Conservation (phyloP, 192 early-diverging fungal genomes). For the Mortierella claussenii region DNA sequence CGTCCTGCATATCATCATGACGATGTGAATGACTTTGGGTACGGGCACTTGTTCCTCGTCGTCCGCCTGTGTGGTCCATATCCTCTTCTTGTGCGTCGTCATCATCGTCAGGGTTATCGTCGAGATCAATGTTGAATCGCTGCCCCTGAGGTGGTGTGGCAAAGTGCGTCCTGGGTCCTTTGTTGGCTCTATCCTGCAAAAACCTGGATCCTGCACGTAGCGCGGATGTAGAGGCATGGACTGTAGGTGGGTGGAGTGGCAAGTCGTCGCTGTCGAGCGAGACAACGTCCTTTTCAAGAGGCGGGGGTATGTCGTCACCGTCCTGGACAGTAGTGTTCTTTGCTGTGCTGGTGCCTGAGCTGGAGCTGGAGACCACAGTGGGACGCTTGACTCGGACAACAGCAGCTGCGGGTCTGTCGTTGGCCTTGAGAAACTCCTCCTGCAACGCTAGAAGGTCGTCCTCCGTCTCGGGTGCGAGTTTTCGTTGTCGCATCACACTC, state of each 20-base stretch:
- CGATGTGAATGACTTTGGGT: no score
- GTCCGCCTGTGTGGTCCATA: neutral
- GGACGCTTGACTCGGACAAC: conserved; percentile 48
- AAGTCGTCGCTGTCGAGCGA: conserved; percentile 16
- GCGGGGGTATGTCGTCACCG: conserved; percentile 28
- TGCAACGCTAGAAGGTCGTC: conserved; percentile 64
- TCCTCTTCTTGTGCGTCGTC: no score
- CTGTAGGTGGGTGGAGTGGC: conserved; percentile 7
- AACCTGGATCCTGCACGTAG: conserved; percentile 36
- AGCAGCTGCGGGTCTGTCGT: conserved; percentile 55
- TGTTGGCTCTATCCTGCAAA: conserved; percentile 38
- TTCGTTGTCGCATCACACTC: conserved; percentile 29
- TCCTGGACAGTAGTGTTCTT: conserved; percentile 10
- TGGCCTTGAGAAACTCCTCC: conserved; percentile 56
- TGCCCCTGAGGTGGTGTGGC: conserved; percentile 21
- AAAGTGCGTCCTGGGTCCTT: conserved; percentile 49
- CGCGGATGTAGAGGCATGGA: conserved; percentile 7
- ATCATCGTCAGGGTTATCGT: conserved; percentile 11
- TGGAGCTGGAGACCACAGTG: no score
- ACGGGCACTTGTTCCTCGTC: no score
- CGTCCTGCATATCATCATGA: conserved; percentile 5
- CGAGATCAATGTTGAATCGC: conserved; percentile 39
- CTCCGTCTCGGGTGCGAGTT: conserved; percentile 40
- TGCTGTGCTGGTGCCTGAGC: conserved; percentile 1
- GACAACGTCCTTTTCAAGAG: conserved; percentile 40